Evolutionary conservation across 192 early-diverging fungal species (phyloP).

Genomic region (Backusella australiensis): DNA sequence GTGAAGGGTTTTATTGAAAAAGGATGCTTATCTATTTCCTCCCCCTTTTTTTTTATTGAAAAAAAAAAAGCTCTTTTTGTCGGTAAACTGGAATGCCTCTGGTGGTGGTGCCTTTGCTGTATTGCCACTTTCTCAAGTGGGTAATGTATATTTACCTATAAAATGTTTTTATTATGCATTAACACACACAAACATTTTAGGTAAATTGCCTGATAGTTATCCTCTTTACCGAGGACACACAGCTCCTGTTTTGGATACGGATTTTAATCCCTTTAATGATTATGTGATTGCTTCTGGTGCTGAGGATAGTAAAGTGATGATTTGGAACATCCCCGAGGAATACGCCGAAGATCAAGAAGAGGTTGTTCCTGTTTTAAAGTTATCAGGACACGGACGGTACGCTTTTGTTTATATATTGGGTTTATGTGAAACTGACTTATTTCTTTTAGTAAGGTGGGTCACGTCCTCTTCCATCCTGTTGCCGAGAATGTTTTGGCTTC

Average conservation of each 20-base stretch:
- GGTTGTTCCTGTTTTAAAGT: slow-evolving; percentile 73
- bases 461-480: slow-evolving; percentile 95
- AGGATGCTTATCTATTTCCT: background rate
- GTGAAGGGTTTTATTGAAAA: background rate
- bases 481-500: slow-evolving; percentile 93
- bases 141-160: slow-evolving; percentile 27
- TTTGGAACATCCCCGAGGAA: slow-evolving; percentile 92
- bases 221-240: slow-evolving; percentile 94
- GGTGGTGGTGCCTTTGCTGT: slow-evolving; percentile 97
- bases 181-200: slow-evolving; percentile 34
- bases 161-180: background rate
- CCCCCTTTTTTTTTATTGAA: background rate
- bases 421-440: background rate
- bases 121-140: slow-evolving; percentile 71
- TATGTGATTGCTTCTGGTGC: slow-evolving; percentile 86
- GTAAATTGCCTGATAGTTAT: slow-evolving; percentile 86
- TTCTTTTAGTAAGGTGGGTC: slow-evolving; percentile 84
- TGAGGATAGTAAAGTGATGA: slow-evolving; percentile 90
- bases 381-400: slow-evolving; percentile 81
- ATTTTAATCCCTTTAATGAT: slow-evolving; percentile 98
- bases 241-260: slow-evolving; percentile 94
- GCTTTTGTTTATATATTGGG: slow-evolving; percentile 16
- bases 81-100: slow-evolving; percentile 78
- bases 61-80: slow-evolving; percentile 56
- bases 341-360: slow-evolving; percentile 70